These are phyloP conservation scores for Raddia distichophylla DNA, from an alignment of 176 grass and related monocot genomes.

Conservation along the genomic window DNA sequence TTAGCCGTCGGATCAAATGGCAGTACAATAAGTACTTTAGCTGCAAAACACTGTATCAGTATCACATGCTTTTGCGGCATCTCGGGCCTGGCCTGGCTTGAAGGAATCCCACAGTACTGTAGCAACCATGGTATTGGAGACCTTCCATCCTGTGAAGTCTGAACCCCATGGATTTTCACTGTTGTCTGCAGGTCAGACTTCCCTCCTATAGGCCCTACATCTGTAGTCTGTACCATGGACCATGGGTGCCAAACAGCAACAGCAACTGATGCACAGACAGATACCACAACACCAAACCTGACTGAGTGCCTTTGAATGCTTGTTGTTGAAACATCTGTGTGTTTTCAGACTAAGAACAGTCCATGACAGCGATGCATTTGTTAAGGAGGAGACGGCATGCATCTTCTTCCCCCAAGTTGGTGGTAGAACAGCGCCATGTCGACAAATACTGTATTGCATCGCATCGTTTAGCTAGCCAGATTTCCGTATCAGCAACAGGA, in stretches of 20 bases:
- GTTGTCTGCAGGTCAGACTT: not conserved
- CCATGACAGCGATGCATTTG: not conserved
- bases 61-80: no score
- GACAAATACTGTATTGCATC: not conserved
- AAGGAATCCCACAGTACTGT: no score
- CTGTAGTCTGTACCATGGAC: not conserved
- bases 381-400: conserved; percentile 1
- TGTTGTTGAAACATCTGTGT: not conserved
- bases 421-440: not conserved
- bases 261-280: not conserved
- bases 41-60: no score
- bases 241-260: not conserved
- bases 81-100: no score
- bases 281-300: not conserved
- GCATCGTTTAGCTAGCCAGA: not conserved
- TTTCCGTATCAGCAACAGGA: not conserved
- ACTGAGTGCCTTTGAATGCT: not conserved
- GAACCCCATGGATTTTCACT: not conserved
- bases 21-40: no score
- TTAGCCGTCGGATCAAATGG: no score
- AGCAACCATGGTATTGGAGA: no score
- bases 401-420: not conserved
- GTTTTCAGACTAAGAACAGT: not conserved
- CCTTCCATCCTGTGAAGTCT: not conserved
- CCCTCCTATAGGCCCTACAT: not conserved